Conservation (phyloP, 345 rosid genomes). For the Atalantia buxifolia region DNA sequence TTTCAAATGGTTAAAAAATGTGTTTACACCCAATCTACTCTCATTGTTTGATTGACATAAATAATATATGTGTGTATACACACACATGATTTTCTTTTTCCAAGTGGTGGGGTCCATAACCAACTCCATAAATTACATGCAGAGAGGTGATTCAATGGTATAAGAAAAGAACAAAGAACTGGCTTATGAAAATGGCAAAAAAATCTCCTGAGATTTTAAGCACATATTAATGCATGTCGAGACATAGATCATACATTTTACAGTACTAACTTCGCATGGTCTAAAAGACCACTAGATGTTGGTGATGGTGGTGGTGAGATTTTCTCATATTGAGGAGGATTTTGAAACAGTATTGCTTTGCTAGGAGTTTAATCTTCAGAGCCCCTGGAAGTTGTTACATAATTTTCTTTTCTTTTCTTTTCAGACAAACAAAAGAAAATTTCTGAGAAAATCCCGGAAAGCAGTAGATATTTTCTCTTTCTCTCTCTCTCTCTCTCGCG, state of each 20-base stretch:
- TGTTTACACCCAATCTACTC: background rate
- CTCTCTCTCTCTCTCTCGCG: constrained; percentile 11
- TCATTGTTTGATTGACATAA: too few species aligned
- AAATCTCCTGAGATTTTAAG: constrained; percentile 21
- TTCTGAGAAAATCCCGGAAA: constrained; percentile 33
- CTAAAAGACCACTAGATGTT: background rate
- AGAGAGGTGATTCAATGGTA: background rate
- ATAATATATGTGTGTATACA: too few species aligned
- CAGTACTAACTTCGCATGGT: background rate
- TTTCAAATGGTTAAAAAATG: background rate
- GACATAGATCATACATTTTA: background rate
- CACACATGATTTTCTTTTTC: too few species aligned
- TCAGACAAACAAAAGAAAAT: constrained; percentile 24
- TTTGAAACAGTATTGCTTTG: background rate
- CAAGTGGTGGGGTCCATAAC: constrained; percentile 16
- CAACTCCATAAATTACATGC: constrained; percentile 24
- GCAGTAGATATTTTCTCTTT: constrained; percentile 9
- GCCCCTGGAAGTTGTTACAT: background rate
- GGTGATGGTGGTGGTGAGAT: background rate
- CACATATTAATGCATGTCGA: constrained; percentile 3
- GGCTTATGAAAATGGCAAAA: constrained; percentile 23
- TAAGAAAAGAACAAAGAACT: constrained; percentile 10
- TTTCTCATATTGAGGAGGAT: background rate
- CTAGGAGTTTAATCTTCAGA: background rate
- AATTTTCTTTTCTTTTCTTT: constrained; percentile 1